phyloP scores from a whole-genome alignment of 306 rosid genomes.

The Abrus pulchellus region DNA sequence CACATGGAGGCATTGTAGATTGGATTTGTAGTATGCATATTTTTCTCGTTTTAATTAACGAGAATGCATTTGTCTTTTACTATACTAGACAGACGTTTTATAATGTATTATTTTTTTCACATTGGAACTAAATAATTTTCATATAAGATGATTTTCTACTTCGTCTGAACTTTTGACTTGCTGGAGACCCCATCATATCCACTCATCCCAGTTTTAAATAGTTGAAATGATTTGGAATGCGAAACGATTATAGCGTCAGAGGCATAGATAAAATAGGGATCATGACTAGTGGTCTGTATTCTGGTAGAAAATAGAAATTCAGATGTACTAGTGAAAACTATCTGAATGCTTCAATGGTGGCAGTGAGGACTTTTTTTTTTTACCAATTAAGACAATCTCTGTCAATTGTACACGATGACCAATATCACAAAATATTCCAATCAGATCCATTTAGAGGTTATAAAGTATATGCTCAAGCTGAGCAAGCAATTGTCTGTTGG shows the following conservation, averaged over 20 bases:
- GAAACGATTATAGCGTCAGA: neutral
- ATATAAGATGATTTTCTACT: neutral
- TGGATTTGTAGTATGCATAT: conserved; percentile 28
- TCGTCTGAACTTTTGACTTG: neutral
- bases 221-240: neutral
- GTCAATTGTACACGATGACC: neutral
- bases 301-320: neutral
- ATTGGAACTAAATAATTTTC: conserved; percentile 12
- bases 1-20: conserved; percentile 1
- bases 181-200: neutral
- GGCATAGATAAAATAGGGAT: neutral
- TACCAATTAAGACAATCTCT: neutral
- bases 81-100: neutral
- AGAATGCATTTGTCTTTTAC: conserved; percentile 25
- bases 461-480: conserved; percentile 36
- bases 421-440: neutral
- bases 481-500: conserved; percentile 15
- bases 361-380: neutral
- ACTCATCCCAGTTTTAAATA: too few relatives aligned
- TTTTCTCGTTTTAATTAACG: conserved; percentile 33
- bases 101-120: neutral
- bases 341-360: neutral
- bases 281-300: neutral
- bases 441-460: conserved; percentile 14
- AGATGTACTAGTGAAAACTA: neutral